These are phyloP conservation scores for Fagus crenata DNA, from an alignment of 306 rosid species.

Conservation along the genomic window DNA sequence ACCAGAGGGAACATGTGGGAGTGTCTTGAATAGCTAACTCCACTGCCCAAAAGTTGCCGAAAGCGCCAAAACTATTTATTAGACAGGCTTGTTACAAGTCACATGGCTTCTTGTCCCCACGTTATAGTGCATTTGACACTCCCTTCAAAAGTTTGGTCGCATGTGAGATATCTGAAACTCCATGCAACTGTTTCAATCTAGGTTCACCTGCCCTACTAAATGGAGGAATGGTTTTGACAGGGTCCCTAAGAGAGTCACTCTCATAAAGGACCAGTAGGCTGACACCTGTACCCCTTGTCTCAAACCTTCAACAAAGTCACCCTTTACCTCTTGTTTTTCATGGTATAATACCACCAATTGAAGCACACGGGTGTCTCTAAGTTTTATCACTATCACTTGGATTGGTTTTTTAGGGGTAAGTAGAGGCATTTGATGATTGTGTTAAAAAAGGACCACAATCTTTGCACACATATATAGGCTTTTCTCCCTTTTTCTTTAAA, in stretches of 20 bases:
- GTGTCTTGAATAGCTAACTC: slow-evolving; percentile 31
- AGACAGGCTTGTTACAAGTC: slow-evolving; percentile 34
- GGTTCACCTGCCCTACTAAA: slow-evolving; percentile 7
- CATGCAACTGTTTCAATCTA: neutral
- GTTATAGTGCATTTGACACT: neutral
- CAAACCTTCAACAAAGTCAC: slow-evolving; percentile 23
- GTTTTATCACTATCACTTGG: slow-evolving; percentile 50
- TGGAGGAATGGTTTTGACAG: neutral
- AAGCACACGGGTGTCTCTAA: slow-evolving; percentile 48
- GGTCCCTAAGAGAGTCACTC: slow-evolving; percentile 24
- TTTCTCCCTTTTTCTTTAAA: too few relatives aligned
- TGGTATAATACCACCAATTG: slow-evolving; percentile 23
- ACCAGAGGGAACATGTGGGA: slow-evolving; percentile 2
- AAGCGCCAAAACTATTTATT: slow-evolving; percentile 38
- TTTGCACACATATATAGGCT: too few relatives aligned
- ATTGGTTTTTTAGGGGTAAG: neutral
- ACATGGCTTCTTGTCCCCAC: slow-evolving; percentile 67
- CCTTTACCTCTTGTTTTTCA: slow-evolving; percentile 36
- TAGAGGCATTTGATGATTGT: neutral
- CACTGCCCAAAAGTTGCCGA: slow-evolving; percentile 43
- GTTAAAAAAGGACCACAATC: slow-evolving; percentile 21
- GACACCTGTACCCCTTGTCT: slow-evolving; percentile 23
- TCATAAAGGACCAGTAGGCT: neutral
- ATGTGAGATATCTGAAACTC: slow-evolving; percentile 11
- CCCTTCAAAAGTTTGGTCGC: slow-evolving; percentile 7